Evolutionary conservation across 257 asterid species (phyloP).

Genomic region (Nicotiana tomentosiformis): DNA sequence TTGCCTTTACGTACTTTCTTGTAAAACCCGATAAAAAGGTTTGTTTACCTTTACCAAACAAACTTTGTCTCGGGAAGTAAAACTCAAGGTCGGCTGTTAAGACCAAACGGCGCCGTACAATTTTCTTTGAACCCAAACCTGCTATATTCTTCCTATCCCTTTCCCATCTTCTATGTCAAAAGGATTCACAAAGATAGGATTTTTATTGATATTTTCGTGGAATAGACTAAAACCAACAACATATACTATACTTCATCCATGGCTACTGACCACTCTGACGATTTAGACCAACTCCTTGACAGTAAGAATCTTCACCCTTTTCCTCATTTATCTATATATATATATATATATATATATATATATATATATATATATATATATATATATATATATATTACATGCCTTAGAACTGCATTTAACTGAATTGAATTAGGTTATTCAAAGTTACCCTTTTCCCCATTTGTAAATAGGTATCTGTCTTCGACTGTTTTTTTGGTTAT

Average conservation of each 20-base stretch:
- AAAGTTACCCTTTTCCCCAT: not conserved
- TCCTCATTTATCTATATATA: not conserved
- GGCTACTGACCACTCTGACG: constrained; percentile 72
- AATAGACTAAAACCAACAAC: not conserved
- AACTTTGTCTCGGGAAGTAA: not conserved
- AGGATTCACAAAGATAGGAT: constrained; percentile 3
- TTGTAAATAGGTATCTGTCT: not conserved
- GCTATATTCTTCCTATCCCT: not conserved
- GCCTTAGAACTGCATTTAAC: not conserved
- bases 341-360: not conserved
- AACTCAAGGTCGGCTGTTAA: not conserved
- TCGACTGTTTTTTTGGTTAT: not conserved
- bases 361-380: not conserved
- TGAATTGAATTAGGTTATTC: not conserved
- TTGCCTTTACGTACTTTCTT: not conserved
- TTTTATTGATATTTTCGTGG: not conserved
- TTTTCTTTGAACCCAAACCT: not conserved
- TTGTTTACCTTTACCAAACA: not conserved
- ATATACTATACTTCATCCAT: constrained; percentile 19
- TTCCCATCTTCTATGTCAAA: not conserved
- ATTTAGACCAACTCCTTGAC: constrained; percentile 90
- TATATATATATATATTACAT: not conserved
- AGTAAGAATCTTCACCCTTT: constrained; percentile 40
- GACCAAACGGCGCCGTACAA: not conserved
- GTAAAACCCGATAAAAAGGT: not conserved